Evolutionary conservation across 2,329 filamentous ascomycete genomes (phyloP), one percentile per base, ranked within the genome.

Genomic region (Alternaria longipes): DNA sequence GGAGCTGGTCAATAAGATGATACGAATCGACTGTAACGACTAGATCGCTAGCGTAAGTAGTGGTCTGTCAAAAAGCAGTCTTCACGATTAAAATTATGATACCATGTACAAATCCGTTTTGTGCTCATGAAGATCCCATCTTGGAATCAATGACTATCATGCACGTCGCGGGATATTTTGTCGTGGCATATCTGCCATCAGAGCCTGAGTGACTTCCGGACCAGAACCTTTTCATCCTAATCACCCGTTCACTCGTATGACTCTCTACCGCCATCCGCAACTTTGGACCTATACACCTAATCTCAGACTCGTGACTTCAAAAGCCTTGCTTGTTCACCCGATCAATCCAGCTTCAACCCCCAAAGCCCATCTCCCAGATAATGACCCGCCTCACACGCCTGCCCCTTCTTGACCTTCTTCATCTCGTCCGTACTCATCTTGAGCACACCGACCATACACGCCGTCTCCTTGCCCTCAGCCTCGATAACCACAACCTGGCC

Each of bases 331-430:
- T 41, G 26, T 22, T 14, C 22, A 47, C 14, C 26, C 30, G 59
- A 61, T 82, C 80, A 87, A 79, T 85, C 84, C 71, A 87, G 77
- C 63, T 81, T 80, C 77, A 97, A 77, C 71, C 85, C 91, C 95
- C 95, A 99, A 70, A 99, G 82, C 18, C 94, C 95, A 83, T 99
- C 95, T 0, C 95, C 95, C 55, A 98, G 79, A 82, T 90, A 98
- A 85, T 99, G 95, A 32, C 92, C 92, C 63, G 93, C 91, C 83
- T 98, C 94, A 69, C 98, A 92, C 16, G 94, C 95, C 6, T 94
- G 91, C 0, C 95, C 95, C 83, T 98, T 98, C 68, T 93, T 93
- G 82, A 94, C 94, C 68, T 89, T 90, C 86, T 95, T 97, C 78
- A 97, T 94, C 80, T 97, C 93, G 79, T 90, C 89, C 0, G 95